Percentiles rank a stretch among this genome's conserved stretches.
Conservation (phyloP, 176 grass and related monocot genomes). For the Bolboschoenus planiculmis region DNA sequence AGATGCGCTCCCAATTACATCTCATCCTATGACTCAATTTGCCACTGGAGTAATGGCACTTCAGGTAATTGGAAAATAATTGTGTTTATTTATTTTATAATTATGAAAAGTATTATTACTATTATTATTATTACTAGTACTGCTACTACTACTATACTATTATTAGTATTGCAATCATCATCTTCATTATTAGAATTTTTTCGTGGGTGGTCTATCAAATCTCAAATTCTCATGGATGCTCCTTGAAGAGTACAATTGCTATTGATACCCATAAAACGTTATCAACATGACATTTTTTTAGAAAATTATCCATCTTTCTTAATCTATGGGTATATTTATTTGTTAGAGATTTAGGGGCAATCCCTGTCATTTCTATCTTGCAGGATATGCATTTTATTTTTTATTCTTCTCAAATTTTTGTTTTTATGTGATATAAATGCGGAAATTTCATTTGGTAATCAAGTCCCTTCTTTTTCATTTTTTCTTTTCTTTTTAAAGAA, state of each 20-base stretch:
- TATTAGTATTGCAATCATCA: not conserved
- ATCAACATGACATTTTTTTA: not conserved
- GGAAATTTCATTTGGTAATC: not conserved
- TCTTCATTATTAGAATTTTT: not conserved
- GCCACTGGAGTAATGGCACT: conserved; percentile 93
- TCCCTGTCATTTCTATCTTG: not conserved
- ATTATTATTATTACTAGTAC: not conserved
- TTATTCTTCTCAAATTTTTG: not conserved
- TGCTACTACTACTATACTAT: too few species aligned
- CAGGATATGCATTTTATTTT: not conserved
- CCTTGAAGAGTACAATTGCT: not conserved
- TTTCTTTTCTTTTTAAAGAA: not conserved
- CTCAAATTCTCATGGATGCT: not conserved
- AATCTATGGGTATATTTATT: not conserved
- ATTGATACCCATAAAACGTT: not conserved
- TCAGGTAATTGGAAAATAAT: conserved; percentile 41
- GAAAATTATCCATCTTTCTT: not conserved
- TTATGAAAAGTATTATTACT: not conserved
- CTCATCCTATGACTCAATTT: conserved; percentile 97
- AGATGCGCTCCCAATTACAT: conserved; percentile 70
- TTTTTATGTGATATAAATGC: not conserved
- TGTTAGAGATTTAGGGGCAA: not conserved
- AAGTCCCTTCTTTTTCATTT: not conserved
- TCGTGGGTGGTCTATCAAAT: not conserved
- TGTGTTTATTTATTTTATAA: conserved; percentile 6